Conservation (phyloP, 164 flowering plant genomes). For the Echeveria elegans region DNA sequence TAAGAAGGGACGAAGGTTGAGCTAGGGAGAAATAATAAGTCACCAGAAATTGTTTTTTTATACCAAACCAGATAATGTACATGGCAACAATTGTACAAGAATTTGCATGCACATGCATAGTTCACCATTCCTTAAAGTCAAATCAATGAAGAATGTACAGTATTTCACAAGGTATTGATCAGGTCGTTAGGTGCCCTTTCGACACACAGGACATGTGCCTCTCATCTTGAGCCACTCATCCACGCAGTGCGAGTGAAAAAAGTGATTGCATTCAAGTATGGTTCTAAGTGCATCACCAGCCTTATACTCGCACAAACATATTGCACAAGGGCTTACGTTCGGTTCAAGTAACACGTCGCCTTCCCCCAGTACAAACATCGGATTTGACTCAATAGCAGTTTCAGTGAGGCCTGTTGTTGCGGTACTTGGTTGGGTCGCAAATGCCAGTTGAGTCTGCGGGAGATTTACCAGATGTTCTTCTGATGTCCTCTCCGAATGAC, state of each 20-base stretch:
- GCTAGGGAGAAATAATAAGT: too few species aligned
- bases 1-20: too few species aligned
- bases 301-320: slow-evolving; percentile 1
- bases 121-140: too few species aligned
- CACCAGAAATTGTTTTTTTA: too few species aligned
- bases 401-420: not conserved
- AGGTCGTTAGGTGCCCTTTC: slow-evolving; percentile 1
- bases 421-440: not conserved
- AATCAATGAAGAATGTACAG: too few species aligned
- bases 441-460: not conserved
- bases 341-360: not conserved
- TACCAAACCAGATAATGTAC: too few species aligned
- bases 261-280: not conserved
- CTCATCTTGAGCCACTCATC: not conserved
- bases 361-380: not conserved
- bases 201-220: slow-evolving; percentile 3
- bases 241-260: not conserved
- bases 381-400: not conserved
- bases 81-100: too few species aligned
- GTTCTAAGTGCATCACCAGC: not conserved
- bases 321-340: not conserved
- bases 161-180: too few species aligned
- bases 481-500: not conserved
- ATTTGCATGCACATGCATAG: too few species aligned
- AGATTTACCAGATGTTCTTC: not conserved